Base-by-base conservation (phyloP, 805 yeast genomes). In the Scheffersomyces ergatensis region DNA sequence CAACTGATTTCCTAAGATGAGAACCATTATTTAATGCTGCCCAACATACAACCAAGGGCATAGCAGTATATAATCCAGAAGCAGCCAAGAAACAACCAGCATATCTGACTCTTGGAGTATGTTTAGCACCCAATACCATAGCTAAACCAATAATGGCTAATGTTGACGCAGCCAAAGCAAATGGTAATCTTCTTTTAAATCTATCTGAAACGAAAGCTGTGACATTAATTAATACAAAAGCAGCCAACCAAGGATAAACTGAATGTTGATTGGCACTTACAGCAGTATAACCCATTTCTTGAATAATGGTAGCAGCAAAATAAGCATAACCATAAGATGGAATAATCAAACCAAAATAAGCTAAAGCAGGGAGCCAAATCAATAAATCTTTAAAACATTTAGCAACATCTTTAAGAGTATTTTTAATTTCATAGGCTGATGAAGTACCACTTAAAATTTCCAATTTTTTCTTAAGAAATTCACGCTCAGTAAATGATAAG, bases 161-260 rank as follows among this genome's bases (percentile, higher is more conserved):
- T 2, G 53, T 16, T 8, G 52, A 48, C 27, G 55, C 43, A 23
- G 46, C 50, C 15, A 76, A 47, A 18, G 76, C 63, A 37, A 64
- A 68, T 36, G 72, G 70, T 17, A 74, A 57, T 63, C 89, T 71
- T 35, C 57, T 54, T 45, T 74, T 67, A 17, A 65, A 39, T 35
- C 54, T 60, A 57, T 88, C 96, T 0, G 93, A 83, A 42, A 72
- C 46, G 43, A 70, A 65, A 0, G 95, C 92, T n/a, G 75, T 47
- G 3, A 77, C 51, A 63, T 83, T 80, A 33, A 83, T 76, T 25
- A 76, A 65, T 5, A 83, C 89, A 54, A 88, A 84, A 0, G 95
- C 86, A 21, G 74, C 65, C 32, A 86, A 70, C 90, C 95, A 89
- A 16, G 96, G 95, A 49, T 88, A 89, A 36, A 89, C 86, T 0